Evolutionary conservation across 768 basidiomycete species (phyloP).

Genomic region (Collybiopsis confluens): DNA sequence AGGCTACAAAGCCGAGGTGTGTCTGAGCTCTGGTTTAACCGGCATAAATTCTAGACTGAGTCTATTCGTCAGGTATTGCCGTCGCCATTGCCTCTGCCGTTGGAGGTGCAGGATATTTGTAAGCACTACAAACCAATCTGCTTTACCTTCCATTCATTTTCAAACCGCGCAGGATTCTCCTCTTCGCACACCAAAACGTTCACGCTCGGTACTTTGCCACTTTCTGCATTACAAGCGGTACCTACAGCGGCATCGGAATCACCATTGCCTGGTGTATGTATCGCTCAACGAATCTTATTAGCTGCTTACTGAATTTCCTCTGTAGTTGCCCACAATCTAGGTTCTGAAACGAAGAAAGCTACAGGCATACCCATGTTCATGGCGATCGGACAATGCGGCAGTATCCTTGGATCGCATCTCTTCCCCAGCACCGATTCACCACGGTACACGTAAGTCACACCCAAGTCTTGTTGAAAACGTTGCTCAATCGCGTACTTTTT

Average conservation of each 20-base stretch:
- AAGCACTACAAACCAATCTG: constrained; percentile 16
- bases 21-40: neutral
- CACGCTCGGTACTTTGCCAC: constrained; percentile 75
- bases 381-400: constrained; percentile 77
- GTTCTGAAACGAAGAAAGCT: constrained; percentile 74
- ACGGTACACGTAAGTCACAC: constrained; percentile 50
- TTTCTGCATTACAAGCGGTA: constrained; percentile 74
- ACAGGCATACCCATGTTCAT: constrained; percentile 76
- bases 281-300: neutral
- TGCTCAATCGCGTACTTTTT: neutral
- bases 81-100: constrained; percentile 41
- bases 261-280: constrained; percentile 74
- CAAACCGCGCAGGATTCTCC: constrained; percentile 39
- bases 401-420: constrained; percentile 70
- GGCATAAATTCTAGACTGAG: constrained; percentile 24
- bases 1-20: constrained; percentile 56
- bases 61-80: constrained; percentile 33
- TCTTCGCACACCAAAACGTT: constrained; percentile 47
- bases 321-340: constrained; percentile 70
- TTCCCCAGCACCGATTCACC: constrained; percentile 65
- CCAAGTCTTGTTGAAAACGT: neutral
- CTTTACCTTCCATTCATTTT: neutral
- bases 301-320: neutral
- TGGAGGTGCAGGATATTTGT: constrained; percentile 63
- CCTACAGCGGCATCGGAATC: constrained; percentile 71